Base-by-base conservation (phyloP, 768 basidiomycete genomes). In the Auricularia heimuer region DNA sequence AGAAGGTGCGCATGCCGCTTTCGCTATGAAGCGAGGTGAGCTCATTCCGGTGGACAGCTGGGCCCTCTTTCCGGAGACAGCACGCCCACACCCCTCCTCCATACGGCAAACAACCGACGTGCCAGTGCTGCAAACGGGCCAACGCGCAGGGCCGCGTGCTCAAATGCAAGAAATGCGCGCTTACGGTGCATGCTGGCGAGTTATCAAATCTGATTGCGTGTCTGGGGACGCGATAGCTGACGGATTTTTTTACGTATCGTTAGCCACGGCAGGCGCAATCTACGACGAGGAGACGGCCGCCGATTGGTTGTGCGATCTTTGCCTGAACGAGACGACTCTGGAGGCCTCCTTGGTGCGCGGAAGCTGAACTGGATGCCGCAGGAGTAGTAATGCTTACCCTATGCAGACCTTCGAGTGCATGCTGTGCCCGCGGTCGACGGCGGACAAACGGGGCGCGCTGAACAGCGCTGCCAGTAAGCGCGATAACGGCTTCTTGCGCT, bases 221-320 rank as follows among this genome's bases (percentile, higher is more conserved):
- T 11, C 4, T 60, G 37, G 62, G 34, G 16, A n/a, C 63, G 29
- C 2, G 36, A 29, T 60, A 42, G 16, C 42, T 69, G 4, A 67
- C 67, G 39, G 63, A 67, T 51, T 51, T 51, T 12, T 14, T 42
- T 4, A 42, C 39, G 3, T 42, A 42, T 33, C 29, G 29, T 6
- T 65, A 89, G 87, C 84, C 56, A 81, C 83, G 63, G 87, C 86
- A 69, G 94, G 94, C 44, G 85, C 86, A 11, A 74, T 83, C 56
- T 80, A 84, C 4, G 86, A 89, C 67, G 82, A 88, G 35, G 77
- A 81, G 11, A 76, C 83, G 18, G 76, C 84, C 29, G 89, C 92
- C 36, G 76, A 82, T 2, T 97, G 94, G 94, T 78, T 83, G 18
- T 97, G 94, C 72, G 94, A 96, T 62, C 74, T 95, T 34, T 97